These are phyloP conservation scores for Diaporthe capsici DNA, from an alignment of 2,329 filamentous ascomycete species.

Conservation along the genomic window DNA sequence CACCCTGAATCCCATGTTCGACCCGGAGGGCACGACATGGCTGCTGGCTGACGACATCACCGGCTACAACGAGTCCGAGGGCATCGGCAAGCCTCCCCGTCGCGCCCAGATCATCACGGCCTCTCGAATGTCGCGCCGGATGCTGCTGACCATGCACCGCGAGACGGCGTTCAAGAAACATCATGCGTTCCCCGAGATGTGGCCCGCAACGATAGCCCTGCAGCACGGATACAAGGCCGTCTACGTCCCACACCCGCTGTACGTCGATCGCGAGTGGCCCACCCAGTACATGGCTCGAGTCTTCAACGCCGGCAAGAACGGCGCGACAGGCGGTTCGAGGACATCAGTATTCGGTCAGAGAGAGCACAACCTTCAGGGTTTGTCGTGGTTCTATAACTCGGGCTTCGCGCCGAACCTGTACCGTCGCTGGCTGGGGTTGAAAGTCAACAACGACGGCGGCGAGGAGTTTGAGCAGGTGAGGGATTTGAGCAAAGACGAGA, in stretches of 20 bases:
- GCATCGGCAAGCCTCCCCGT: conserved; percentile 74
- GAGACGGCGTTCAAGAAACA: conserved; percentile 89
- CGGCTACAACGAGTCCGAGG: conserved; percentile 78
- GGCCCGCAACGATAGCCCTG: conserved; percentile 87
- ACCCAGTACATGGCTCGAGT: conserved; percentile 80
- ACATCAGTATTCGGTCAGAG: conserved; percentile 84
- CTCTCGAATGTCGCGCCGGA: conserved; percentile 83
- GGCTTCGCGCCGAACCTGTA: conserved; percentile 87
- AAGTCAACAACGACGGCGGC: conserved; percentile 83
- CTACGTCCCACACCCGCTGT: conserved; percentile 90
- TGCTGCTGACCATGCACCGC: conserved; percentile 89
- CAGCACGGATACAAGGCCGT: conserved; percentile 96
- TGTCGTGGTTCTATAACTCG: conserved; percentile 93
- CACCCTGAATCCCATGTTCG: conserved; percentile 91
- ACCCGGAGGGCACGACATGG: conserved; percentile 91
- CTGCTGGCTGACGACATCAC: conserved; percentile 85
- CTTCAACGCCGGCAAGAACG: conserved; percentile 85
- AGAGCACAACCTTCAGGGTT: conserved; percentile 89
- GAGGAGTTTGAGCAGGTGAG: conserved; percentile 79
- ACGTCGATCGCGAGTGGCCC: conserved; percentile 90
- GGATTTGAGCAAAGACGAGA: conserved; percentile 65
- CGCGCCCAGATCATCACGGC: conserved; percentile 92
- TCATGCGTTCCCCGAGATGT: conserved; percentile 97
- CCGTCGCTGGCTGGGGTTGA: conserved; percentile 86
- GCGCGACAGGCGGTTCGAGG: conserved; percentile 79